These are phyloP conservation scores for Entophlyctis luteolus DNA, from an alignment of 192 early-diverging fungal genomes.

Conservation along the genomic window DNA sequence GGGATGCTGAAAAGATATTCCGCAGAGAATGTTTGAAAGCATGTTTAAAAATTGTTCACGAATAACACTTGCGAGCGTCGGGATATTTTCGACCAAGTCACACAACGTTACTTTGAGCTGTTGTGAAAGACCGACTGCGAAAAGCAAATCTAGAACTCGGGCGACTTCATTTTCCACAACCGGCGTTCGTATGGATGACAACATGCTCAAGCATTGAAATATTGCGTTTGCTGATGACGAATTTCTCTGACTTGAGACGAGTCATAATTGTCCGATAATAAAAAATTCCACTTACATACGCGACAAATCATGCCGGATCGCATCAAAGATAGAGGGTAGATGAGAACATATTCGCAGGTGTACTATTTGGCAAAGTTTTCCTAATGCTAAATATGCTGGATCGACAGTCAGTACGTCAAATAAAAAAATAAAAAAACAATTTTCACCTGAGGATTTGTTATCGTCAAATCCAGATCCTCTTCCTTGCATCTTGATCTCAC, in stretches of 20 bases:
- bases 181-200: conserved; percentile 83
- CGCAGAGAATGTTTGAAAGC: conserved; percentile 78
- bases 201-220: conserved; percentile 82
- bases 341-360: conserved; percentile 72
- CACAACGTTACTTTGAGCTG: conserved; percentile 75
- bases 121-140: conserved; percentile 78
- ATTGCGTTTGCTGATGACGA: conserved; percentile 31
- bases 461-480: not conserved
- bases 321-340: conserved; percentile 69
- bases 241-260: conserved; percentile 47
- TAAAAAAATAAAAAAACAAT: conserved; percentile 1
- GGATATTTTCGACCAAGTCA: conserved; percentile 76
- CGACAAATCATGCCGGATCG: conserved; percentile 70
- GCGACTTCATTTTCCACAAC: conserved; percentile 50
- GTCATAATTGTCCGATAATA: conserved; percentile 26
- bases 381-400: conserved; percentile 79
- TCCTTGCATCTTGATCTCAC: conserved; percentile 64
- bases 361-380: conserved; percentile 76
- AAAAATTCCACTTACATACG: conserved; percentile 55
- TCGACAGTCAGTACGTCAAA: conserved; percentile 50
- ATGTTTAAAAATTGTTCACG: conserved; percentile 86
- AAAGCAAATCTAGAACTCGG: conserved; percentile 86
- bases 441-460: not conserved
- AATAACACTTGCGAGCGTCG: conserved; percentile 73
- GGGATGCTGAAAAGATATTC: conserved; percentile 71